Percentiles rank a stretch among this genome's conserved stretches.
These are phyloP conservation scores for Pseudocercospora eumusae DNA, from an alignment of 2,329 filamentous ascomycete species.

Conservation along the genomic window DNA sequence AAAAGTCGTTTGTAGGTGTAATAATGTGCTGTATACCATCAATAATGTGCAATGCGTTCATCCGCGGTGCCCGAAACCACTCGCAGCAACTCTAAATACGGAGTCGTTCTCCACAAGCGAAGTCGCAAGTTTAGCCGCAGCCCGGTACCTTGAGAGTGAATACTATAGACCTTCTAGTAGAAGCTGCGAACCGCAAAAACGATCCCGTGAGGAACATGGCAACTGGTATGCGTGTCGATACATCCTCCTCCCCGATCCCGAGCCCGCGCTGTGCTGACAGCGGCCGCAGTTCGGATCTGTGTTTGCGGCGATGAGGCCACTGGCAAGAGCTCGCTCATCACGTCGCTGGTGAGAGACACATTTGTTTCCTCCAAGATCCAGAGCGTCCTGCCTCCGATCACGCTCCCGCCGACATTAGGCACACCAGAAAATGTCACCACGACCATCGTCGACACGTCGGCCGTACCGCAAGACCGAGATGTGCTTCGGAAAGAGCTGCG, in stretches of 20 bases:
- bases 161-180: background rate
- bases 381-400: conserved; percentile 89
- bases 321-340: conserved; percentile 75
- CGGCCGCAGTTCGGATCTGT: conserved; percentile 74
- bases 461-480: conserved; percentile 87
- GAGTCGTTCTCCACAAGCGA: no score
- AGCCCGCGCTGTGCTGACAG: background rate
- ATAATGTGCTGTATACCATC: no score
- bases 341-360: conserved; percentile 89
- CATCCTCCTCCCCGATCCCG: background rate
- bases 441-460: conserved; percentile 95
- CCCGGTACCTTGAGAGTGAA: background rate
- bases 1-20: no score
- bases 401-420: conserved; percentile 86
- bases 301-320: conserved; percentile 95
- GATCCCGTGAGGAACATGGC: conserved; percentile 23
- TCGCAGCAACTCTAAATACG: background rate
- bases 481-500: conserved; percentile 90
- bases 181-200: background rate
- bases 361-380: conserved; percentile 97
- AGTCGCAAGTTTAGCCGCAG: background rate
- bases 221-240: conserved; percentile 17
- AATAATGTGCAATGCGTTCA: no score
- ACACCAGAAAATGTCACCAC: conserved; percentile 97
- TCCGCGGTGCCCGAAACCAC: no score